A percentile compares a stretch with the other conserved stretches of the same genome.
These are phyloP conservation scores for Yarrowia galli DNA, from an alignment of 1,139 yeast genomes.

Conservation along the genomic window DNA sequence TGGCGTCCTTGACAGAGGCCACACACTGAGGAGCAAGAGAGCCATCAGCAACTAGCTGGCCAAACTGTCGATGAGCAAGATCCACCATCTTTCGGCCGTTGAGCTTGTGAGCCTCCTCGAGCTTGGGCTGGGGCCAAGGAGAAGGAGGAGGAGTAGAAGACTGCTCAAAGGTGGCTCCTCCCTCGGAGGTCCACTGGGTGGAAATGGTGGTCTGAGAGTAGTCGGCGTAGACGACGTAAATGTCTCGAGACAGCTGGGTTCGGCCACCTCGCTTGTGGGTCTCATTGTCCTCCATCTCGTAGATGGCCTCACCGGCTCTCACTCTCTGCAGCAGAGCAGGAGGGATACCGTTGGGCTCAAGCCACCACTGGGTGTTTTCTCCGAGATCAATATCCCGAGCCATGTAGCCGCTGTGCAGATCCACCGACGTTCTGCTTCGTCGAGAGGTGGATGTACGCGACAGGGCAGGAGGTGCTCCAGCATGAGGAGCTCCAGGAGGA, in stretches of 20 bases:
- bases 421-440: conserved; percentile 40
- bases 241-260: conserved; percentile 64
- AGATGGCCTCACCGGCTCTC: conserved; percentile 52
- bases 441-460: conserved; percentile 28
- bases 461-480: conserved; percentile 9
- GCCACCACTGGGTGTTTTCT: conserved; percentile 67
- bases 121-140: conserved; percentile 55
- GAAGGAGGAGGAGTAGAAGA: conserved; percentile 58
- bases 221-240: conserved; percentile 76
- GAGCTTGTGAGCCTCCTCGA: conserved; percentile 60
- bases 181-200: conserved; percentile 23
- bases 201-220: conserved; percentile 68
- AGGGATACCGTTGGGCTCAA: conserved; percentile 63
- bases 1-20: conserved; percentile 51
- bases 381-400: conserved; percentile 51
- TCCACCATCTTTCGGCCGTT: conserved; percentile 49
- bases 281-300: conserved; percentile 69
- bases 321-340: conserved; percentile 52
- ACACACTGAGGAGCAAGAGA: conserved; percentile 51
- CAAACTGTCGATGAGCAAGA: conserved; percentile 45
- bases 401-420: conserved; percentile 41
- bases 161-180: conserved; percentile 60
- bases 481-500: conserved; percentile 13
- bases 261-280: conserved; percentile 65
- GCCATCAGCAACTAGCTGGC: conserved; percentile 45